Evolutionary conservation across 2,329 filamentous ascomycete species (phyloP).

Genomic region (Neofusicoccum cordaticola): DNA sequence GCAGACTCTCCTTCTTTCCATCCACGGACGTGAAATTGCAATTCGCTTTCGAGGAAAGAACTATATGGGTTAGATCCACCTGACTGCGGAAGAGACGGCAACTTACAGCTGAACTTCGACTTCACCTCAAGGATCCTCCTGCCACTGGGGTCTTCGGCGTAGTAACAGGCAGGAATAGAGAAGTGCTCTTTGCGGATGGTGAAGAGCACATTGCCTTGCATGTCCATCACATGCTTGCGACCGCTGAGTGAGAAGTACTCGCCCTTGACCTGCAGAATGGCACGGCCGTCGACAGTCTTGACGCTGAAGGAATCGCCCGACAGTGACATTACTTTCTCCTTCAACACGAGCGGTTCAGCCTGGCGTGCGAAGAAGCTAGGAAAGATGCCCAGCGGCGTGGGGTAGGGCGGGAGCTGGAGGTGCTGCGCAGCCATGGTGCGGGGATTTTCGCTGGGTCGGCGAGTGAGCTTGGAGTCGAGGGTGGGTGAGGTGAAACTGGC

Average conservation of each 20-base stretch:
- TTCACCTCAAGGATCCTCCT: conserved; percentile 56
- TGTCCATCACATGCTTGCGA: conserved; percentile 57
- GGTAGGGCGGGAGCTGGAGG: neutral
- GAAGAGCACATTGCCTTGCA: conserved; percentile 55
- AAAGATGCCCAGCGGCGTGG: conserved; percentile 26
- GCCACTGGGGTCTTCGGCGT: conserved; percentile 45
- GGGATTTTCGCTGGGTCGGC: neutral
- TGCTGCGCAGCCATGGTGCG: neutral
- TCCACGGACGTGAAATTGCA: conserved; percentile 47
- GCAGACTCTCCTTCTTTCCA: conserved; percentile 28
- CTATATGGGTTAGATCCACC: neutral
- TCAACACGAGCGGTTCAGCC: conserved; percentile 52
- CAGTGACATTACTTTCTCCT: conserved; percentile 61
- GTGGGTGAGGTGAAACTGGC: neutral
- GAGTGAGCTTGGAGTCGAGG: neutral
- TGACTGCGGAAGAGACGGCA: conserved; percentile 2
- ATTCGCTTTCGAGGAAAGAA: neutral
- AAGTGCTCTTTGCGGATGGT: conserved; percentile 55
- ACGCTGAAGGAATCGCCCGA: conserved; percentile 65
- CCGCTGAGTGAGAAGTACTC: conserved; percentile 53
- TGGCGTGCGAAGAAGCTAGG: conserved; percentile 27
- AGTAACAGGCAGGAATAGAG: conserved; percentile 52
- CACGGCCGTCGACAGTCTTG: conserved; percentile 52
- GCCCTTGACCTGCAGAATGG: conserved; percentile 57
- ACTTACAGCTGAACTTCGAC: conserved; percentile 53